Evolutionary conservation across 306 rosid genomes (phyloP), one percentile per base, ranked within the genome.

Genomic region (Cicer cuneatum): DNA sequence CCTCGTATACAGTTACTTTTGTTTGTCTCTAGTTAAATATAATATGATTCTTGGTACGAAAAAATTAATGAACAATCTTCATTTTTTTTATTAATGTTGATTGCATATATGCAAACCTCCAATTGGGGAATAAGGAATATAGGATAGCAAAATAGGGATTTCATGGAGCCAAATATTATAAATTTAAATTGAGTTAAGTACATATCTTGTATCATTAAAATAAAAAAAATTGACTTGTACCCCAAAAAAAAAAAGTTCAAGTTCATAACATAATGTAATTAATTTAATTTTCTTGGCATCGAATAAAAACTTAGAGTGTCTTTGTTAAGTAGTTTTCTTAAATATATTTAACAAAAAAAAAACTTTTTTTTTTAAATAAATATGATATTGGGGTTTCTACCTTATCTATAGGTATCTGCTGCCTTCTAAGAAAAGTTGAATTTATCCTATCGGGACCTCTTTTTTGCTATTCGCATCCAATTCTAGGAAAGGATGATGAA

Each of bases 361-460:
- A 53, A 46, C 37, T 24, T 67, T 49, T 41, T 42, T 37, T 56
- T 10, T 49, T 14, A 46, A 21, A 24, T 47, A 0, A 58, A 19
- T 2, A 9, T 10, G 33, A n/a, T 7, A 10, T 21, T 37, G 54
- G 77, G 33, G 63, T 82, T 13, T 64, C 4, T 71, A 45, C 65
- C 69, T 77, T 82, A 59, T 70, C 86, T 84, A 79, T 82, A 69
- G 79, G 94, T 82, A 89, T 90, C 88, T 86, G 79, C 78, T 85
- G 83, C 78, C 83, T 85, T 83, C 81, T 74, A 82, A 76, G 59
- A 71, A 80, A 70, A 81, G 82, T 78, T 84, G 96, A 83, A 80
- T 79, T 76, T 87, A 85, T 89, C 89, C 92, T 63, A 37, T 82
- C 47, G 86, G 85, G 86, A 90, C 84, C 87, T 78, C 66, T 60